These are phyloP conservation scores for Eimeria maxima DNA, from an alignment of 169 alveolate species.

Conservation along the genomic window DNA sequence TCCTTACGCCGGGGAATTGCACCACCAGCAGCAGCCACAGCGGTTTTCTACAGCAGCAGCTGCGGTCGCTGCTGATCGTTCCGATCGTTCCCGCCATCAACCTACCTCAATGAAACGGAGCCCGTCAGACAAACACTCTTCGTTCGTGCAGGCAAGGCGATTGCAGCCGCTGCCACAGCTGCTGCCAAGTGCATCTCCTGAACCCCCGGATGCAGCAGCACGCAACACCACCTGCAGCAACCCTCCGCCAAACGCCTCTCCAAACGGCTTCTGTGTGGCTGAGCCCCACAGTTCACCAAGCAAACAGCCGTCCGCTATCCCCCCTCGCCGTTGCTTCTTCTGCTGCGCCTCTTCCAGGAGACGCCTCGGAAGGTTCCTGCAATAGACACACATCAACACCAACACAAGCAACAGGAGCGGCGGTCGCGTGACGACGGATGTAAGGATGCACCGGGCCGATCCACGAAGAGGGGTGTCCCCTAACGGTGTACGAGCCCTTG, in stretches of 20 bases:
- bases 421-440: background rate
- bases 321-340: constrained; percentile 12
- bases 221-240: constrained; percentile 66
- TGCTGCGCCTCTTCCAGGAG: constrained; percentile 61
- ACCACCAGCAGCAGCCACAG: constrained; percentile 11
- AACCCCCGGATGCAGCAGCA: constrained; percentile 36
- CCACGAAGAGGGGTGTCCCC: background rate
- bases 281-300: background rate
- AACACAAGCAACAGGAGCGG: background rate
- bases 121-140: constrained; percentile 12
- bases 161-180: background rate
- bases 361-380: constrained; percentile 69
- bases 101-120: constrained; percentile 40
- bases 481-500: background rate
- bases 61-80: background rate
- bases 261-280: background rate
- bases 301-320: background rate
- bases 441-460: background rate
- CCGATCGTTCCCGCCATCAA: background rate
- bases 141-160: background rate
- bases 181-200: background rate
- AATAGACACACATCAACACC: background rate
- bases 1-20: background rate
- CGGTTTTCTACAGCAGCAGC: background rate
- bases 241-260: background rate